Evolutionary conservation across 192 early-diverging fungal species (phyloP).

Genomic region (Gaertneriomyces sp.): DNA sequence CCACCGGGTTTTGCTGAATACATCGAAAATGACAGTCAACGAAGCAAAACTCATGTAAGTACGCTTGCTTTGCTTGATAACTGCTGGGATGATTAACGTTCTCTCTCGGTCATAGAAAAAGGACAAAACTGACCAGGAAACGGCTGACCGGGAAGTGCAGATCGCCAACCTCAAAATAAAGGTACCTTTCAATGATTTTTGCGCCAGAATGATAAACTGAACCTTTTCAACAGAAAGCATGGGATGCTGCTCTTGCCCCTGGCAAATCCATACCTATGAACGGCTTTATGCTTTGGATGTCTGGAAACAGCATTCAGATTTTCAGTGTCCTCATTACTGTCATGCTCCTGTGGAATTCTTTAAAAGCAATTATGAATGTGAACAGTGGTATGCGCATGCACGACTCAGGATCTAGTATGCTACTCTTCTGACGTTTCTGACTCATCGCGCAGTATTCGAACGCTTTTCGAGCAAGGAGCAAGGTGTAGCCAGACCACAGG

Average conservation of each 20-base stretch:
- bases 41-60: not conserved
- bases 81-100: not conserved
- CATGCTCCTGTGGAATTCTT: constrained; percentile 89
- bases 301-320: constrained; percentile 92
- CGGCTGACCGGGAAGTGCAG: constrained; percentile 22
- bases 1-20: constrained; percentile 23
- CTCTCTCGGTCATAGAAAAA: constrained; percentile 7
- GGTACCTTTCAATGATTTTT: constrained; percentile 18
- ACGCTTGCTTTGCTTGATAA: not conserved
- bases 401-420: no score
- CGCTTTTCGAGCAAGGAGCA: constrained; percentile 57
- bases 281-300: constrained; percentile 98
- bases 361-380: constrained; percentile 70
- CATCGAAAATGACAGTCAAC: not conserved
- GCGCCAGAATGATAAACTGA: not conserved
- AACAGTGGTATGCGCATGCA: constrained; percentile 19
- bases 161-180: constrained; percentile 43
- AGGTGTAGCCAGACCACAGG: constrained; percentile 34
- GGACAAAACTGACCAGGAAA: constrained; percentile 19
- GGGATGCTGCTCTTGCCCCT: constrained; percentile 87
- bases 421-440: not conserved
- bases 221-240: constrained; percentile 75
- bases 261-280: constrained; percentile 96
- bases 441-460: constrained; percentile 64
- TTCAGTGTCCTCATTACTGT: constrained; percentile 92